Percentiles rank a stretch among this genome's conserved stretches.
phyloP scores from a whole-genome alignment of 257 asterid genomes.

The Handroanthus guayacan region DNA sequence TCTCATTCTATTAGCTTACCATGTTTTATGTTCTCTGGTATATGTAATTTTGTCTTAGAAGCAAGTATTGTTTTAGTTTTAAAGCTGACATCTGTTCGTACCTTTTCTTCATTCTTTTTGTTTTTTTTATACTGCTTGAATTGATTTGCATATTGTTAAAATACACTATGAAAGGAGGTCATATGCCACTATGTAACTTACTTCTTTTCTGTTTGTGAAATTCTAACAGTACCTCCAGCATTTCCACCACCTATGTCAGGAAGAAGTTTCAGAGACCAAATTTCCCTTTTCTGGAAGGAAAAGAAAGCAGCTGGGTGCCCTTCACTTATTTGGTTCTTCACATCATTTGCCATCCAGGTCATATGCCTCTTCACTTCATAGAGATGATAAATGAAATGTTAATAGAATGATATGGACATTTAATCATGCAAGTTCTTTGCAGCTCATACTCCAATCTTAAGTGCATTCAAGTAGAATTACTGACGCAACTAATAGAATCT shows the following conservation, averaged over 20 bases:
- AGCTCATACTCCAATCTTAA: background rate
- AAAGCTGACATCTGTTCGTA: background rate
- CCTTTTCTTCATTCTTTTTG: background rate
- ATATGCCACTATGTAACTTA: conserved; percentile 34
- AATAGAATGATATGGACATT: conserved; percentile 27
- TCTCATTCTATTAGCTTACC: background rate
- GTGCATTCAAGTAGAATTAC: conserved; percentile 22
- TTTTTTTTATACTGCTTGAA: background rate
- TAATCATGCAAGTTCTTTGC: conserved; percentile 1
- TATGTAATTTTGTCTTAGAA: conserved; percentile 13
- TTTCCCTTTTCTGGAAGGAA: conserved; percentile 68
- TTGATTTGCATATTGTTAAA: background rate
- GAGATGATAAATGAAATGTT: conserved; percentile 30
- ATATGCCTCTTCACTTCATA: conserved; percentile 36
- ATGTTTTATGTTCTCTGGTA: background rate
- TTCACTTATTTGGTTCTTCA: conserved; percentile 77
- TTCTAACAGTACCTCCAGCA: conserved; percentile 83
- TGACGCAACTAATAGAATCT: background rate
- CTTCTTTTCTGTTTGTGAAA: conserved; percentile 41
- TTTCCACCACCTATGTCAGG: conserved; percentile 88
- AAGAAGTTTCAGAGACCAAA: conserved; percentile 65
- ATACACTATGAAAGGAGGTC: background rate
- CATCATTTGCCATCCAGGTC: conserved; percentile 79
- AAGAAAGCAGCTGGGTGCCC: conserved; percentile 81
- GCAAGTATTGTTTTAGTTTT: background rate